phyloP scores from a whole-genome alignment of 148 eudicot species.

The Rhododendron griersonianum region DNA sequence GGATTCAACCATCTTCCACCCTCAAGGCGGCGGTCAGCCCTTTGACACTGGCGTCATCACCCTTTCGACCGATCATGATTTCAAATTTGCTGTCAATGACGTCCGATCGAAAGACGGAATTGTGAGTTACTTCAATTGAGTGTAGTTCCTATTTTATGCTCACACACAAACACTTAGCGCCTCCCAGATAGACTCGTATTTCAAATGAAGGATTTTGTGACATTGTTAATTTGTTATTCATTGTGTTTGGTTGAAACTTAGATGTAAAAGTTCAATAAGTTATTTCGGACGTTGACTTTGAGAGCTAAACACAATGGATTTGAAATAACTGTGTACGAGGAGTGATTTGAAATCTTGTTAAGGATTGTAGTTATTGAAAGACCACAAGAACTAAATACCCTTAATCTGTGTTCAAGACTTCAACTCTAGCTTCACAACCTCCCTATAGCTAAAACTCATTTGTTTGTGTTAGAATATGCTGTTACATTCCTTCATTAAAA shows the following conservation, averaged over 20 bases:
- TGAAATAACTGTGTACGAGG: not conserved
- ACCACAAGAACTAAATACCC: not conserved
- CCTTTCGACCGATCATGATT: slow-evolving; percentile 22
- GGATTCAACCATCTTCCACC: slow-evolving; percentile 79
- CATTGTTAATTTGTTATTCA: not conserved
- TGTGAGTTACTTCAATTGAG: slow-evolving; percentile 29
- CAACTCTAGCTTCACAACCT: not conserved
- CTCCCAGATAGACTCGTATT: not conserved
- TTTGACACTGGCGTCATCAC: slow-evolving; percentile 63
- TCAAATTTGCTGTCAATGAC: slow-evolving; percentile 62
- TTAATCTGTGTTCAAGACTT: not conserved
- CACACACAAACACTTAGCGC: not conserved
- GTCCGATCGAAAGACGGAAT: slow-evolving; percentile 65
- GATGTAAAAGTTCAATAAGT: not conserved
- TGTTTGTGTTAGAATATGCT: not conserved
- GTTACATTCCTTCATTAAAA: not conserved
- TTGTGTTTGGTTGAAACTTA: not conserved
- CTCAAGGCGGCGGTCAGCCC: slow-evolving; percentile 96
- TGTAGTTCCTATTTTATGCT: not conserved
- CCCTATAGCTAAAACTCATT: not conserved
- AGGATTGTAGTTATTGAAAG: not conserved
- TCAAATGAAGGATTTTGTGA: not conserved
- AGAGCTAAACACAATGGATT: not conserved
- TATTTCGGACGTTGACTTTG: not conserved
- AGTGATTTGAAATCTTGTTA: not conserved